A percentile compares a stretch with the other conserved stretches of the same genome.
These are phyloP conservation scores for Knufia fluminis DNA, from an alignment of 2,329 filamentous ascomycete genomes.

Conservation along the genomic window DNA sequence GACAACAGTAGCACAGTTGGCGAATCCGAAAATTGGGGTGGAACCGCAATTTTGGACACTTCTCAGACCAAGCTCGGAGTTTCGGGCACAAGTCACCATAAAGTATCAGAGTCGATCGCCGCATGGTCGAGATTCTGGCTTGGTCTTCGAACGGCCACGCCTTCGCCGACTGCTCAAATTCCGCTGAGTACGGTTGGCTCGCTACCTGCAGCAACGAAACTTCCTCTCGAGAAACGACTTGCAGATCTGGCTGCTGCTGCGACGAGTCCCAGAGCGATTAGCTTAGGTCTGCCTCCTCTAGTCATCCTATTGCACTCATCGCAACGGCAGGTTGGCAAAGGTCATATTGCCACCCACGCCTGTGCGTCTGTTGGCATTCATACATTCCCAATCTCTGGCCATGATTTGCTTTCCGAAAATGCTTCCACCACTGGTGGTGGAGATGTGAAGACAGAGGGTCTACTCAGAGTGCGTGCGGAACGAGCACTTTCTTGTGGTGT, in stretches of 20 bases:
- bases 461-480: constrained; percentile 78
- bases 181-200: constrained; percentile 25
- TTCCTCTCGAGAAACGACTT: constrained; percentile 59
- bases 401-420: constrained; percentile 89
- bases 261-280: constrained; percentile 76
- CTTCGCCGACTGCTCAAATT: constrained; percentile 25
- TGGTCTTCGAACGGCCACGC: constrained; percentile 60
- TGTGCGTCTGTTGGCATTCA: constrained; percentile 87
- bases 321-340: constrained; percentile 87
- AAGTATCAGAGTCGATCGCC: constrained; percentile 64
- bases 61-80: constrained; percentile 82
- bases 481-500: constrained; percentile 80
- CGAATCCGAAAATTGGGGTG: constrained; percentile 69
- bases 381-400: constrained; percentile 78
- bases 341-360: constrained; percentile 64
- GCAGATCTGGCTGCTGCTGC: constrained; percentile 80
- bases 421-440: constrained; percentile 61
- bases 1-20: constrained; percentile 45
- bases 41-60: constrained; percentile 76
- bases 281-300: constrained; percentile 76
- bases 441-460: constrained; percentile 89
- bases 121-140: constrained; percentile 88
- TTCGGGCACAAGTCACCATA: constrained; percentile 75
- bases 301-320: constrained; percentile 84
- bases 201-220: constrained; percentile 40